These are phyloP conservation scores for Fusarium sp. DNA, from an alignment of 2,329 filamentous ascomycete genomes.

Conservation along the genomic window DNA sequence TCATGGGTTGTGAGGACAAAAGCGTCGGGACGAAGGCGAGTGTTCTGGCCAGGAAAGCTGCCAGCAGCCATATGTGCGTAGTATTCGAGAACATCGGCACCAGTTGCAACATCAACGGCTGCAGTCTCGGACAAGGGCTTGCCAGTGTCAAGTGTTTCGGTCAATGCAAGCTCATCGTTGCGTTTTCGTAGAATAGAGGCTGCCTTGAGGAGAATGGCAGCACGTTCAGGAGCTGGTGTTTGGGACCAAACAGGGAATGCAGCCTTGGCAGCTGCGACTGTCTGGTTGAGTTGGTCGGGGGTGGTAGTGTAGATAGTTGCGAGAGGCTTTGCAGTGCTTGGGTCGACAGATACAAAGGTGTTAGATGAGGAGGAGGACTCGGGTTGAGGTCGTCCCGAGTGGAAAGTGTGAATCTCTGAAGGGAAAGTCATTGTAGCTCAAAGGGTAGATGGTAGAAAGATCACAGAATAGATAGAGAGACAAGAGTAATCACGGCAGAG, in stretches of 20 bases:
- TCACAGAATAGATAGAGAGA: neutral
- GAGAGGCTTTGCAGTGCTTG: conserved; percentile 74
- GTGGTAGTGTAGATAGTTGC: conserved; percentile 80
- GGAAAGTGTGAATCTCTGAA: conserved; percentile 72
- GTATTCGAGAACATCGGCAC: conserved; percentile 87
- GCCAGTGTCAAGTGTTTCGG: conserved; percentile 88
- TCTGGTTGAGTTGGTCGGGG: conserved; percentile 73
- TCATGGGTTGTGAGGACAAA: conserved; percentile 88
- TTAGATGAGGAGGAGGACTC: conserved; percentile 65
- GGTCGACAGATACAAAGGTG: conserved; percentile 79
- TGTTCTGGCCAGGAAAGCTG: conserved; percentile 83
- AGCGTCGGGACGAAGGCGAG: conserved; percentile 77
- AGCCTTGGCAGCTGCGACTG: conserved; percentile 74
- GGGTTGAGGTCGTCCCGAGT: conserved; percentile 75
- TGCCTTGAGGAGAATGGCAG: conserved; percentile 81
- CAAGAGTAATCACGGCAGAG: neutral
- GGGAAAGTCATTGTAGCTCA: conserved; percentile 50
- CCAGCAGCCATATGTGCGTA: conserved; percentile 84
- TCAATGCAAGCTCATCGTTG: conserved; percentile 81
- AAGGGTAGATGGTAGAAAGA: conserved; percentile 8
- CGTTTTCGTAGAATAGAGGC: conserved; percentile 77
- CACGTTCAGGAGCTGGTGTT: conserved; percentile 78
- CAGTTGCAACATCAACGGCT: conserved; percentile 83
- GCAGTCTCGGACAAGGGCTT: conserved; percentile 88
- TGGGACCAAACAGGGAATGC: conserved; percentile 83